Evolutionary conservation across 2,329 filamentous ascomycete species (phyloP), one percentile per base, ranked within the genome.

Genomic region (Ascosphaera aggregata): DNA sequence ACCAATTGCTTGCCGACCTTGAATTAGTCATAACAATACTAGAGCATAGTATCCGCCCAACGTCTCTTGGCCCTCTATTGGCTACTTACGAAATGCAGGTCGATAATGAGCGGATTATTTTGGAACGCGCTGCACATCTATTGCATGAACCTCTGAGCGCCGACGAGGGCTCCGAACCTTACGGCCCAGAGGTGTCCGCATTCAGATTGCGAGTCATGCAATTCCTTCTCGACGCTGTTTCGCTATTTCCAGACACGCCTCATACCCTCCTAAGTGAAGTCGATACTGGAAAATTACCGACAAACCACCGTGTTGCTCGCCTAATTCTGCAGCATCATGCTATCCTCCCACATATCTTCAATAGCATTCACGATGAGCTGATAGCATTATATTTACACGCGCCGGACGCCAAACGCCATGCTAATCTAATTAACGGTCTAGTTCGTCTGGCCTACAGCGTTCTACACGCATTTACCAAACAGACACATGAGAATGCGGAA

Each of bases 291-390:
- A n/a, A n/a, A n/a, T n/a, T n/a, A n/a, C n/a, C n/a, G n/a, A n/a
- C n/a, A n/a, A n/a, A 55, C 17, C 64, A 68, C 40, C 61, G 68
- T 39, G 70, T 73, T 18, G 62, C 71, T 38, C 52, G 63, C 18
- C 69, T 78, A 36, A 65, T 94, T 7, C 77, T 76, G 0, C 59
- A 61, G 3, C 78, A 89, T 52, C 66, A 68, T 2, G 69, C 67
- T 32, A 73, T 73, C 9, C 70, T 92, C 13, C 81, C 80, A 1
- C 71, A 80, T 2, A 60, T 93, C 0, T 74, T 91, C 18, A 69
- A 73, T 18, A 71, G 78, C 35, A 71, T 85, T 39, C 75, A 89
- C 42, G 77, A 82, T 45, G 72, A 78, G 45, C 59, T 94, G 11
- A 64, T 67, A 36, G 57, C 59, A 2, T 53, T 79, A 1, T 78